phyloP scores from a whole-genome alignment of 2,329 filamentous ascomycete genomes.

The Mycogone perniciosa region DNA sequence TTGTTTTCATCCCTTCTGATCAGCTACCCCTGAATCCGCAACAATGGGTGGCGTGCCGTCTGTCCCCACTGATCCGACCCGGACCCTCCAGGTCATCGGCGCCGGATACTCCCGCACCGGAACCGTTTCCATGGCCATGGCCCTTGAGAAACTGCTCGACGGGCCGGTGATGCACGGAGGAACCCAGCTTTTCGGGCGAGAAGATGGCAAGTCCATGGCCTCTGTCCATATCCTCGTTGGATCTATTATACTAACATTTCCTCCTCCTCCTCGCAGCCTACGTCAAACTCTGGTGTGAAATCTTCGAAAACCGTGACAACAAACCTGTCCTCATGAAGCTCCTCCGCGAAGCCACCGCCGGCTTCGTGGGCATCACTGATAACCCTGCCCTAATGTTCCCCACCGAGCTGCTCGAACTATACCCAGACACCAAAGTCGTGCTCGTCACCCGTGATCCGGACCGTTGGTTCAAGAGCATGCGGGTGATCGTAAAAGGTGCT shows the following conservation, averaged over 20 bases:
- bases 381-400: conserved; percentile 35
- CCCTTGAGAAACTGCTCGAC: conserved; percentile 40
- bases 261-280: conserved; percentile 6
- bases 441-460: conserved; percentile 31
- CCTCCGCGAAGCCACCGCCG: conserved; percentile 31
- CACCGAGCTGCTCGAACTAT: conserved; percentile 40
- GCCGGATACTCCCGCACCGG: conserved; percentile 34
- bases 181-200: conserved; percentile 29
- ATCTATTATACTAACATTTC: not conserved
- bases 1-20: not conserved
- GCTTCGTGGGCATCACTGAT: conserved; percentile 43
- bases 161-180: conserved; percentile 46
- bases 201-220: conserved; percentile 24
- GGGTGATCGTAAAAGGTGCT: conserved; percentile 5
- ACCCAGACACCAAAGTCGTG: conserved; percentile 43
- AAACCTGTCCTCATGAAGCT: conserved; percentile 23
- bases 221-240: not conserved
- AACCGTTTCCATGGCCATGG: conserved; percentile 39
- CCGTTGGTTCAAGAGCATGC: conserved; percentile 30
- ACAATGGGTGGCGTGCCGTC: conserved; percentile 25
- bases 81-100: conserved; percentile 35
- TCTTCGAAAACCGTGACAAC: conserved; percentile 14
- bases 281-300: conserved; percentile 11
- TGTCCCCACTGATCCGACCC: conserved; percentile 25
- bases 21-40: not conserved